A percentile compares a stretch with the other conserved stretches of the same genome.
Evolutionary conservation across 1,284 basidiomycete genomes (phyloP).

Genomic region (Ustilago vetiveriae): DNA sequence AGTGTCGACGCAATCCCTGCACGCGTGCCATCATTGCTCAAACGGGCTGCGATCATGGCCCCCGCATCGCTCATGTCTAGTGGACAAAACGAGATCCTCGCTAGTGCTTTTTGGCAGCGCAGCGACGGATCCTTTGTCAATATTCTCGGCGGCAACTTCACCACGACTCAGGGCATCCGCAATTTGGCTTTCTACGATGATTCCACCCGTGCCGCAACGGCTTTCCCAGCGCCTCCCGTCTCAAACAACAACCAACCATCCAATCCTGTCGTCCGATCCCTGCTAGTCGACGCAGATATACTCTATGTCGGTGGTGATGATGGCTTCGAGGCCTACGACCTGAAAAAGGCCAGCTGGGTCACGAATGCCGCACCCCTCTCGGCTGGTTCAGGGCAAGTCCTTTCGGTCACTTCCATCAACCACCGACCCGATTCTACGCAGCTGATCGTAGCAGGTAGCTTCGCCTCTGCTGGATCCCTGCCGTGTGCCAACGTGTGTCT

Average conservation of each 20-base stretch:
- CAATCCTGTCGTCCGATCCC: conserved; percentile 72
- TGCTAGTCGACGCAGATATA: conserved; percentile 56
- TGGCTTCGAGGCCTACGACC: conserved; percentile 56
- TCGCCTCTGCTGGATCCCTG: conserved; percentile 79
- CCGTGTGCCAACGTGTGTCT: conserved; percentile 82
- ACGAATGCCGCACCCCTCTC: conserved; percentile 47
- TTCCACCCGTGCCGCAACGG: conserved; percentile 69
- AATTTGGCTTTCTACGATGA: conserved; percentile 81
- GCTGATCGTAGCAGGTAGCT: conserved; percentile 85
- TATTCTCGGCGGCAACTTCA: conserved; percentile 90
- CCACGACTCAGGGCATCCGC: conserved; percentile 71
- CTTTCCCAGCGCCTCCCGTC: conserved; percentile 69
- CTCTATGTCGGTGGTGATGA: conserved; percentile 62
- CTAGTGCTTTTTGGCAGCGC: conserved; percentile 91
- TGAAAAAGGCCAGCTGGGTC: conserved; percentile 51
- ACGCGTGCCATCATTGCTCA: conserved; percentile 21
- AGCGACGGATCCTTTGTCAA: conserved; percentile 70
- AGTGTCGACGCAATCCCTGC: neutral
- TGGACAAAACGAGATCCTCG: conserved; percentile 80
- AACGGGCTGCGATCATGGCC: conserved; percentile 46
- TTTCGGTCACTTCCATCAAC: conserved; percentile 80
- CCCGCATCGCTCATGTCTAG: conserved; percentile 70
- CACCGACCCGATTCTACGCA: conserved; percentile 75
- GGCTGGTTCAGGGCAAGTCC: conserved; percentile 62
- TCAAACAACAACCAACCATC: conserved; percentile 2